These are phyloP conservation scores for Phytophthora meadii DNA, from an alignment of 352 stramenopile species.

Conservation along the genomic window DNA sequence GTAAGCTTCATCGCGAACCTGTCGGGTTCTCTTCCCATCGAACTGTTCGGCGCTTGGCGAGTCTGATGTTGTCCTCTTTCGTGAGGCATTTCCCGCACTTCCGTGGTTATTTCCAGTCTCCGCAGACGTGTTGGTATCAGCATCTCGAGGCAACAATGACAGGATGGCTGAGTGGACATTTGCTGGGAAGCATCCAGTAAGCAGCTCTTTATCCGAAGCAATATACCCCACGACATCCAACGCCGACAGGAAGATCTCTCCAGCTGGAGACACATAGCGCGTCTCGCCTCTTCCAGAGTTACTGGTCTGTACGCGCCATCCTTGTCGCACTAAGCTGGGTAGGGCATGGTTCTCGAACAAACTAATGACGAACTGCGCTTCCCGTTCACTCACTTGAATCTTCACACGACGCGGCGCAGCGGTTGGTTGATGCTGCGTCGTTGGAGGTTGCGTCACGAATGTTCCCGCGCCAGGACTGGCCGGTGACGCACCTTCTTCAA, in stretches of 20 bases:
- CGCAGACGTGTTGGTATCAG: constrained; percentile 2
- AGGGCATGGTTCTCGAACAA: constrained; percentile 86
- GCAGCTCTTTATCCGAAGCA: constrained; percentile 64
- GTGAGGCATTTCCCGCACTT: constrained; percentile 13
- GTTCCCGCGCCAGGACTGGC: constrained; percentile 33
- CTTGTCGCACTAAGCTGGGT: constrained; percentile 63
- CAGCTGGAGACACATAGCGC: constrained; percentile 35
- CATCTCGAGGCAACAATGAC: constrained; percentile 61
- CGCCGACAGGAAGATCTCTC: constrained; percentile 62
- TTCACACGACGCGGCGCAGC: constrained; percentile 15
- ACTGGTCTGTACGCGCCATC: constrained; percentile 65
- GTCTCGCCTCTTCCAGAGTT: constrained; percentile 32
- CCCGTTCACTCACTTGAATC: constrained; percentile 73
- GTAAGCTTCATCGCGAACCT: constrained; percentile 29
- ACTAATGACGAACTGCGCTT: constrained; percentile 76
- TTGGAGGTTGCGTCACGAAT: constrained; percentile 20
- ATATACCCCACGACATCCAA: constrained; percentile 84
- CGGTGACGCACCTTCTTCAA: constrained; percentile 18
- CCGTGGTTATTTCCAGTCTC: constrained; percentile 24
- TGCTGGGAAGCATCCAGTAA: constrained; percentile 68
- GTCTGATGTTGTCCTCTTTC: constrained; percentile 41
- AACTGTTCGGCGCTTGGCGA: constrained; percentile 26
- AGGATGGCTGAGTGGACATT: constrained; percentile 81
- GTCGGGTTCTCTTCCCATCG: constrained; percentile 40
- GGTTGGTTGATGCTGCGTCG: constrained; percentile 2